These are phyloP conservation scores for Arachis monticola DNA, from an alignment of 331 rosid species.

Conservation along the genomic window DNA sequence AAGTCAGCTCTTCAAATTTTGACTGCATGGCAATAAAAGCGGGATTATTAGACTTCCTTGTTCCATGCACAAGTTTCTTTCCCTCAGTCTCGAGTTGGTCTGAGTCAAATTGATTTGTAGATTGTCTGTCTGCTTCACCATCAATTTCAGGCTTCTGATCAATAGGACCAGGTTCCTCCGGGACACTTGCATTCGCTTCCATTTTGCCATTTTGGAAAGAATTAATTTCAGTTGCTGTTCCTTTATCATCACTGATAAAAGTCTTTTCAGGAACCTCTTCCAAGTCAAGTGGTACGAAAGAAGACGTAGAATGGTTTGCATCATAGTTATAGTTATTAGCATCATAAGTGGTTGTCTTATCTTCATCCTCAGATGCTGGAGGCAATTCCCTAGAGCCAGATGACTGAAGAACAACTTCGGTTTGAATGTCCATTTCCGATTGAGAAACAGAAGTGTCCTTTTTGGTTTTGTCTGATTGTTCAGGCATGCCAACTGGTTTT, in stretches of 20 bases:
- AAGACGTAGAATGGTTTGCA: slow-evolving; percentile 45
- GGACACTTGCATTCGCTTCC: slow-evolving; percentile 49
- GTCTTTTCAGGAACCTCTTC: slow-evolving; percentile 55
- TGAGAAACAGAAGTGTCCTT: slow-evolving; percentile 41
- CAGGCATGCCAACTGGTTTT: slow-evolving; percentile 39
- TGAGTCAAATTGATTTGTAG: slow-evolving; percentile 54
- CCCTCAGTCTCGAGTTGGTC: slow-evolving; percentile 73
- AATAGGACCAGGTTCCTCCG: slow-evolving; percentile 44
- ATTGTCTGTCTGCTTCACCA: slow-evolving; percentile 49
- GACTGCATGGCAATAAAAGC: slow-evolving; percentile 82
- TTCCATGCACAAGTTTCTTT: slow-evolving; percentile 56
- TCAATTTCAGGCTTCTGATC: slow-evolving; percentile 54
- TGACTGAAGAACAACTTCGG: slow-evolving; percentile 50
- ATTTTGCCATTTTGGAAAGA: slow-evolving; percentile 45
- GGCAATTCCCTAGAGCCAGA: slow-evolving; percentile 46
- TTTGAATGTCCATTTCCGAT: slow-evolving; percentile 41
- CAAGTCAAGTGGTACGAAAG: slow-evolving; percentile 40
- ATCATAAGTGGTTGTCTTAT: slow-evolving; percentile 53
- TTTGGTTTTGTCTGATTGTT: slow-evolving; percentile 47
- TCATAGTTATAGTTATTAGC: slow-evolving; percentile 56
- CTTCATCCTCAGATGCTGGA: slow-evolving; percentile 64
- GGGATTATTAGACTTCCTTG: slow-evolving; percentile 70
- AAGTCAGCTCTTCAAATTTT: slow-evolving; percentile 72
- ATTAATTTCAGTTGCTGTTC: slow-evolving; percentile 40
- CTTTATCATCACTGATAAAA: slow-evolving; percentile 48